Base-by-base conservation (phyloP, 495 filamentous ascomycete genomes). In the Neurospora intermedia region DNA sequence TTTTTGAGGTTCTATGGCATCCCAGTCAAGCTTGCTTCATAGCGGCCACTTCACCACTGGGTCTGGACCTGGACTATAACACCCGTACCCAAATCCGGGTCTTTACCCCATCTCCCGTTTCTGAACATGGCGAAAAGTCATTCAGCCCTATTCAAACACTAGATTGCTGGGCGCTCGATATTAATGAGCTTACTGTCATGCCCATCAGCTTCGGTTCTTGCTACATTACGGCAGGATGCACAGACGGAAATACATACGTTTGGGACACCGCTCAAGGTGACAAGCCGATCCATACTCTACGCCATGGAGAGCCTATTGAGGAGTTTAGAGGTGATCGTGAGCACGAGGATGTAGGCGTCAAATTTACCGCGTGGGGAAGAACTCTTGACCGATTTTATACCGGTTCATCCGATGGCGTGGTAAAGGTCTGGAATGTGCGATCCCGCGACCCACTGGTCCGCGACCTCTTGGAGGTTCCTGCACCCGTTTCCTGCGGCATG, bases 401-500 rank as follows among this genome's bases (percentile, higher is more conserved):
- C n/a, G 96, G 94, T 3, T 91, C 91, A 4, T 96, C 94, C 0
- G 96, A 99, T 78, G 95, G 96, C 1, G 84, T 91, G 0, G 85
- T 99, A 8, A 97, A 94, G 72, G 86, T 89, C 23, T 99, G 96
- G 96, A 89, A 98, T 78, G 84, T 96, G 27, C 82, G 83, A 23
- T 80, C 82, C 2, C 74, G 75, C 62, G 86, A 86, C 27, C 85
- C 90, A 4, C 85, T 91, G 40, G 84, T 97, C n/a, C 81, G 87
- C 35, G 86, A 94, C 59, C 77, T 89, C 1, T 77, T 87, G 3
- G 80, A 83, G 72, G 78, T 84, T 8, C 77, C 84, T 2, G 85
- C 83, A 0, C 87, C 88, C 0, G 83, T 92, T 59, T 88, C 89
- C 54, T 86, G 81, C 69, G 94, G 92, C 11, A 86, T 89, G 4